Conservation (phyloP, 495 filamentous ascomycete species). For the Apiosordaria backusii region DNA sequence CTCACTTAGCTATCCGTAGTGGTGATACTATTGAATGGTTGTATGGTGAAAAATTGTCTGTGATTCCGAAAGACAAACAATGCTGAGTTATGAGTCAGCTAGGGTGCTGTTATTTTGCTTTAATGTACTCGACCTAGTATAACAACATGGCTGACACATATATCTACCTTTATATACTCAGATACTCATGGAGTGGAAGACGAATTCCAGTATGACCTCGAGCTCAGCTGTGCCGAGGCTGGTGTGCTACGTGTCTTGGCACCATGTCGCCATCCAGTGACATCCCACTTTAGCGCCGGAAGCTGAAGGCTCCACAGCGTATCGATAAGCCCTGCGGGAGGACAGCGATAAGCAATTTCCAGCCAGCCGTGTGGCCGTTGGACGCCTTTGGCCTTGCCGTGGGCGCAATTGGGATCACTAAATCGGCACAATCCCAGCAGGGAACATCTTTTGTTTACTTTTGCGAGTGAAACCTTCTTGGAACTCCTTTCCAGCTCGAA, state of each 20-base stretch:
- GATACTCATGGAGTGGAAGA: not conserved
- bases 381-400: constrained; percentile 17
- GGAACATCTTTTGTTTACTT: not conserved
- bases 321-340: constrained; percentile 31
- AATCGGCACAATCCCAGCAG: not conserved
- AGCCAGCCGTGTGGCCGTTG: constrained; percentile 18
- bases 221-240: constrained; percentile 16
- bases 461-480: not conserved
- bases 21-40: not conserved
- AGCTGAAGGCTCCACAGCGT: constrained; percentile 23
- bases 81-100: not conserved
- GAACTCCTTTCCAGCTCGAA: not conserved
- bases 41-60: not conserved
- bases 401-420: constrained; percentile 11
- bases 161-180: not conserved
- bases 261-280: constrained; percentile 1
- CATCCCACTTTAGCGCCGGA: constrained; percentile 17
- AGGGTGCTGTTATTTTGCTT: not conserved
- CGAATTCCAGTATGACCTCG: not conserved
- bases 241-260: constrained; percentile 6
- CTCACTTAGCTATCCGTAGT: not conserved
- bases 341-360: constrained; percentile 36
- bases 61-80: not conserved
- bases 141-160: not conserved
- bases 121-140: not conserved